These are phyloP conservation scores for Saccharomyces uvarum DNA, from an alignment of 1,139 yeast species.

Conservation along the genomic window DNA sequence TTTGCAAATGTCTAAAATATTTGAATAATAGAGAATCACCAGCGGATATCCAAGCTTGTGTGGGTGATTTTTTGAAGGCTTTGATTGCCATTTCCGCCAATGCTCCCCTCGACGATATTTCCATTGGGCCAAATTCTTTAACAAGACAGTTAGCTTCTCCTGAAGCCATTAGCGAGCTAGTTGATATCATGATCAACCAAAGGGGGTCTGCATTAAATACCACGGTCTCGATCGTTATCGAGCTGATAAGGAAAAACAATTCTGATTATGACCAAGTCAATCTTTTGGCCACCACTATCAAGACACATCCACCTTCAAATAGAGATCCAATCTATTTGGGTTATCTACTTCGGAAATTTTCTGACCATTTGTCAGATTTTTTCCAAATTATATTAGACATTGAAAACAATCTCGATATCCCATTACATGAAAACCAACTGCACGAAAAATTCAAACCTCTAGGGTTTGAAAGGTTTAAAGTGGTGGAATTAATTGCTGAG, in stretches of 20 bases:
- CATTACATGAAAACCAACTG: constrained; percentile 23
- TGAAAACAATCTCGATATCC: constrained; percentile 11
- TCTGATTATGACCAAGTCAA: constrained; percentile 92
- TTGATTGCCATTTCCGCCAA: constrained; percentile 86
- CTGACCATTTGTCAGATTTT: constrained; percentile 36
- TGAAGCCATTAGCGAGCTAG: constrained; percentile 52
- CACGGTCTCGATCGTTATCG: constrained; percentile 92
- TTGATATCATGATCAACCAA: constrained; percentile 70
- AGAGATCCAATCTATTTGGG: constrained; percentile 64
- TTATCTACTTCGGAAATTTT: constrained; percentile 31
- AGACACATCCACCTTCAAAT: constrained; percentile 85
- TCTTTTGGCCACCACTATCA: constrained; percentile 66
- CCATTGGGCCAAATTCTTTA: constrained; percentile 91
- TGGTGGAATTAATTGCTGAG: constrained; percentile 92
- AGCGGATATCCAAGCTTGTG: constrained; percentile 77
- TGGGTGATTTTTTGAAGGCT: constrained; percentile 90
- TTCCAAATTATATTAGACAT: constrained; percentile 33
- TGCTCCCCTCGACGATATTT: constrained; percentile 55
- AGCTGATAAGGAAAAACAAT: constrained; percentile 87
- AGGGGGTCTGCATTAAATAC: constrained; percentile 80
- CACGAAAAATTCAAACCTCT: constrained; percentile 53
- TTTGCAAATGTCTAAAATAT: constrained; percentile 43
- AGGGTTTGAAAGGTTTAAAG: constrained; percentile 91
- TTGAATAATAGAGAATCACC: constrained; percentile 39
- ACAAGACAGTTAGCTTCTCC: constrained; percentile 81